Evolutionary conservation across 164 flowering plant species (phyloP), one percentile per base, ranked within the genome.

Genomic region (Vitis labrusca): DNA sequence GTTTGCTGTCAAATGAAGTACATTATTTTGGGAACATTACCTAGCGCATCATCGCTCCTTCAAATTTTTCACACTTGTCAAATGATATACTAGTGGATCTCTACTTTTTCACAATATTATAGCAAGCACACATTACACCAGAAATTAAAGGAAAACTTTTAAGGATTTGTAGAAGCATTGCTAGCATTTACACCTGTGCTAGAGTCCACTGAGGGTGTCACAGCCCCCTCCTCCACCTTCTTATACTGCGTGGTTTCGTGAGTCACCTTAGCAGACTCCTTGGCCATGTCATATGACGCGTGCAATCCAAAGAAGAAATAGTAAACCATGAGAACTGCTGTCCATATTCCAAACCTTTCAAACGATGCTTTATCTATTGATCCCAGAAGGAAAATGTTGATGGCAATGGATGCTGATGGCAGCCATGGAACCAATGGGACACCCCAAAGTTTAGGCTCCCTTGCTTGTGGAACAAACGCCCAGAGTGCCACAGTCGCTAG

Each of bases 361-460:
- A 76, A 88, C 1, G 88, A 86, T 3, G 57, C 62, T 23, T 17
- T 60, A 48, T 83, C 88, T 3, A 88, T 82, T 2, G 92, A 88
- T 3, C 92, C 92, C 16, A 86, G 64, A 0, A 88, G 67, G 73
- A 88, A 88, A 0, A 88, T 49, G 47, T 86, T 88, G 15, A 88
- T 79, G 0, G 81, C 84, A 8, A 88, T 83, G 1, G 86, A 82
- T 2, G 77, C 73, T 2, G 92, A 83, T 9, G 92, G 92, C 68
- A 88, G 11, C 89, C 88, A 88, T 7, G 92, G 92, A 13, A 88
- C 87, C 63, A 84, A 37, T 0, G 92, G 92, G 3, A 78, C 79
- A 10, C 88, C 79, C 92, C 89, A 84, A 15, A 76, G 68, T 65
- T 81, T 84, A 1, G 91, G 86, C 0, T 19, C n/a, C 27, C 85